Evolutionary conservation across 2,329 filamentous ascomycete genomes (phyloP).

Genomic region (Stemphylium vesicarium): DNA sequence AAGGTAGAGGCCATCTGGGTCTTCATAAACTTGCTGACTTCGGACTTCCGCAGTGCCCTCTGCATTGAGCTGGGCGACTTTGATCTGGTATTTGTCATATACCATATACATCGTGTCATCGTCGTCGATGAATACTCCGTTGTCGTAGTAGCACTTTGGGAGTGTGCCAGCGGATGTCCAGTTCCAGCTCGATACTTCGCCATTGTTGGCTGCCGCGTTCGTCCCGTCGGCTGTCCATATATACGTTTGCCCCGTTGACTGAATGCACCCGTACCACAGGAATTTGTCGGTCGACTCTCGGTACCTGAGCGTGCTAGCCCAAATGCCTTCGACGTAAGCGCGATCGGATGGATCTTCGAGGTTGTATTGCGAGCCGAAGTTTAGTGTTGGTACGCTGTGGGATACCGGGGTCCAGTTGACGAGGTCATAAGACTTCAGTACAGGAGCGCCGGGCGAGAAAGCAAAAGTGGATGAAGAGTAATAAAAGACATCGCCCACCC

Average conservation of each 20-base stretch:
- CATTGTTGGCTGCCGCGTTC: slow-evolving; percentile 45
- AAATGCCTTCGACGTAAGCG: slow-evolving; percentile 62
- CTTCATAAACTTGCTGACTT: slow-evolving; percentile 54
- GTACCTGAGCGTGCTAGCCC: slow-evolving; percentile 63
- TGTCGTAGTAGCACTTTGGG: slow-evolving; percentile 63
- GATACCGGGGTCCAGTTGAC: slow-evolving; percentile 56
- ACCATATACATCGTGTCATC: slow-evolving; percentile 66
- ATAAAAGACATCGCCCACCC: slow-evolving; percentile 59
- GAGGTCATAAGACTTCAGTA: slow-evolving; percentile 63
- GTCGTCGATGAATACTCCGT: slow-evolving; percentile 64
- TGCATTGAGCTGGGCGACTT: slow-evolving; percentile 58
- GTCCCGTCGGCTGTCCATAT: slow-evolving; percentile 58
- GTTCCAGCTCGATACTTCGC: slow-evolving; percentile 40
- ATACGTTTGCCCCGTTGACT: slow-evolving; percentile 57
- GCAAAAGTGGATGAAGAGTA: slow-evolving; percentile 64
- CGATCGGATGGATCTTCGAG: slow-evolving; percentile 49
- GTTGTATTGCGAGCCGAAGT: slow-evolving; percentile 55
- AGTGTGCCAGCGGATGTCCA: slow-evolving; percentile 52
- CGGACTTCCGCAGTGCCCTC: slow-evolving; percentile 57
- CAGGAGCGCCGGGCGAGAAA: slow-evolving; percentile 63
- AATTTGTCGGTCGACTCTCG: slow-evolving; percentile 57
- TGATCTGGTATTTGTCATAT: slow-evolving; percentile 59
- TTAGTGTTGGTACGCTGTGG: slow-evolving; percentile 48
- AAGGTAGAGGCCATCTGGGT: slow-evolving; percentile 49
- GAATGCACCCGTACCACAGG: slow-evolving; percentile 66